phyloP scores from a whole-genome alignment of 495 filamentous ascomycete species.

The Sabuloglossum arenarium region DNA sequence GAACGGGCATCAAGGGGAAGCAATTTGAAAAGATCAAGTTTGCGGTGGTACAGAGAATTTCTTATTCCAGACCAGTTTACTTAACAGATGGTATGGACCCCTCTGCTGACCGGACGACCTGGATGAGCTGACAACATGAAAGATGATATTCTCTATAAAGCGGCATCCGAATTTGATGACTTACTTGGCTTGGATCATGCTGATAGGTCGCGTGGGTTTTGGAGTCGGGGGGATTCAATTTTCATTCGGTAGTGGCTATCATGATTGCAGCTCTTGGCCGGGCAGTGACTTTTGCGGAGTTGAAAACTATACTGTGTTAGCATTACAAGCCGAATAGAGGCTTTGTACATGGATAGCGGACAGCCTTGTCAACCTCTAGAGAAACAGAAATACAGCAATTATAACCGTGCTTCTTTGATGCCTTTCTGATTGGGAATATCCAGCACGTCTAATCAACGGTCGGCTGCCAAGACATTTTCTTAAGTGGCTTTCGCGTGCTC shows the following conservation, averaged over 20 bases:
- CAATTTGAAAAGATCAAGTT: constrained; percentile 98
- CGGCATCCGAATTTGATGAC: constrained; percentile 48
- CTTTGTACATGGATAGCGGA: background rate
- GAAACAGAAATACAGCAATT: background rate
- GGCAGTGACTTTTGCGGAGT: background rate
- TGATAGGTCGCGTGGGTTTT: constrained; percentile 44
- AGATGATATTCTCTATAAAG: constrained; percentile 74
- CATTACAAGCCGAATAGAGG: background rate
- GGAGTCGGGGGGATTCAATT: constrained; percentile 39
- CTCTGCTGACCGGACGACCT: background rate
- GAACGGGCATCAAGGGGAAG: constrained; percentile 91
- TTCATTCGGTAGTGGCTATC: constrained; percentile 32
- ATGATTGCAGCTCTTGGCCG: background rate
- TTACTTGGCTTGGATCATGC: constrained; percentile 76
- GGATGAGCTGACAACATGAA: background rate
- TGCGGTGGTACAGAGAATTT: constrained; percentile 47
- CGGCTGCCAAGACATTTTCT: background rate
- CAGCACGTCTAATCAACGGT: no score
- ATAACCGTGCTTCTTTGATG: background rate
- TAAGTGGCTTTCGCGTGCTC: background rate
- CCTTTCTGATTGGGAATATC: no score
- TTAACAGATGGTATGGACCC: constrained; percentile 59
- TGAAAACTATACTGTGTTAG: background rate
- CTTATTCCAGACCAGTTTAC: constrained; percentile 58
- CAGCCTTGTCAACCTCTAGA: background rate